Percentiles rank a stretch among this genome's conserved stretches.
phyloP scores from a whole-genome alignment of 225 moss, liverwort and hornwort species.

The Thuidium tamariscinum region DNA sequence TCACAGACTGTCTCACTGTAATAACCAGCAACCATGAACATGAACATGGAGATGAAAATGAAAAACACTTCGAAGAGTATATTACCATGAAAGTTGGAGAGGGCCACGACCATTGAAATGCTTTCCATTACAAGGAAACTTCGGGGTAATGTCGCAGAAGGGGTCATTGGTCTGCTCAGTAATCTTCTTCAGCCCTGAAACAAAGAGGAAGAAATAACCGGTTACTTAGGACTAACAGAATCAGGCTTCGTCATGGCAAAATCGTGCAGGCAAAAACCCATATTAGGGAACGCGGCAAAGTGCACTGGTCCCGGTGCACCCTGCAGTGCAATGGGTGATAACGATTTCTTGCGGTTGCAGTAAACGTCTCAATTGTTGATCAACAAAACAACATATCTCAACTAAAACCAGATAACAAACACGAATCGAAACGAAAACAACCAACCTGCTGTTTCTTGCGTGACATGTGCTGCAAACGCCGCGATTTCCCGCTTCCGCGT shows the following conservation, averaged over 20 bases:
- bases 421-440: not conserved
- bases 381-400: not conserved
- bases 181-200: not conserved
- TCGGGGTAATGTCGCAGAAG: not conserved
- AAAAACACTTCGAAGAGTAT: not conserved
- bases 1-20: not conserved
- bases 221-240: not conserved
- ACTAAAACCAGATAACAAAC: no score
- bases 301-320: not conserved
- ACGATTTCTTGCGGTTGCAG: not conserved
- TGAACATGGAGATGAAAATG: not conserved
- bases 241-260: not conserved
- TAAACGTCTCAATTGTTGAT: no score
- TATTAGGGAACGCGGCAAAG: no score
- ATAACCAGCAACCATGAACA: not conserved
- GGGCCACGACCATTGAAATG: slow-evolving; percentile 53
- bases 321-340: not conserved
- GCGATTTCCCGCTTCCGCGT: slow-evolving; percentile 30
- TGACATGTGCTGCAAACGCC: slow-evolving; percentile 36
- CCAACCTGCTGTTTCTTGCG: slow-evolving; percentile 26
- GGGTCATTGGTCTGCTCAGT: slow-evolving; percentile 15
- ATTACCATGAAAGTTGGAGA: slow-evolving; percentile 55
- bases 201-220: not conserved
- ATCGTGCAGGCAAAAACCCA: no score
- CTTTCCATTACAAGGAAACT: slow-evolving; percentile 34